Base-by-base conservation (phyloP, 2,329 filamentous ascomycete genomes). In the Talaromyces verruculosus region DNA sequence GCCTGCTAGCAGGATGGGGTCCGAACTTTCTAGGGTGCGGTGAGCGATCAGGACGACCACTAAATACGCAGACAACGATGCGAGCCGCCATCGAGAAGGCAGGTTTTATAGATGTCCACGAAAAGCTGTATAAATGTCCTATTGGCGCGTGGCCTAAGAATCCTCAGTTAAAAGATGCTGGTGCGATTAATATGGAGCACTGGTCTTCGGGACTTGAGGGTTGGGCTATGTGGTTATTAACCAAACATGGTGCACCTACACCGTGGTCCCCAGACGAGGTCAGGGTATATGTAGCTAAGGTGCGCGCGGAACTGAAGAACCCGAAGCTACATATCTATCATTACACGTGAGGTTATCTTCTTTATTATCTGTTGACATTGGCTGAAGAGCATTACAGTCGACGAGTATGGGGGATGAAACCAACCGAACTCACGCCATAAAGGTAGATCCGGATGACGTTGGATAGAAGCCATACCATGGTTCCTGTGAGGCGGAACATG, bases 231-330 rank as follows among this genome's bases (percentile, higher is more conserved):
- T 71, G 65, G 39, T 47, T 72, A 30, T 64, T 72, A 51, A 71
- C 67, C 22, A 70, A 68, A 43, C 68, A 64, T 35, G 70, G 70
- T 5, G 61, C 68, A 11, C 70, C 70, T 0, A 25, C 41, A 11
- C 69, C 70, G 2, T 72, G 70, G 70, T 66, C 67, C 41, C 58
- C 67, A n/a, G 70, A 72, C n/a, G 70, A 72, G 64, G 70, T 70
- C 33, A 63, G 45, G 53, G 69, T 71, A 5, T 71, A 72, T 68
- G 67, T 70, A 6, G 68, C 68, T 10, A 67, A 68, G 49, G 68
- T 71, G 63, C 67, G 70, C 35, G 61, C 67, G 19, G 70, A 69
- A 63, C 41, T 72, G 55, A 69, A 65, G 61, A 68, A 68, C 33
- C 68, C 65, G 39, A 64, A 63, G n/a, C 65, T 68, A 53, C 69